phyloP scores from a whole-genome alignment of 2,329 filamentous ascomycete genomes.

The Diplodia seriata region DNA sequence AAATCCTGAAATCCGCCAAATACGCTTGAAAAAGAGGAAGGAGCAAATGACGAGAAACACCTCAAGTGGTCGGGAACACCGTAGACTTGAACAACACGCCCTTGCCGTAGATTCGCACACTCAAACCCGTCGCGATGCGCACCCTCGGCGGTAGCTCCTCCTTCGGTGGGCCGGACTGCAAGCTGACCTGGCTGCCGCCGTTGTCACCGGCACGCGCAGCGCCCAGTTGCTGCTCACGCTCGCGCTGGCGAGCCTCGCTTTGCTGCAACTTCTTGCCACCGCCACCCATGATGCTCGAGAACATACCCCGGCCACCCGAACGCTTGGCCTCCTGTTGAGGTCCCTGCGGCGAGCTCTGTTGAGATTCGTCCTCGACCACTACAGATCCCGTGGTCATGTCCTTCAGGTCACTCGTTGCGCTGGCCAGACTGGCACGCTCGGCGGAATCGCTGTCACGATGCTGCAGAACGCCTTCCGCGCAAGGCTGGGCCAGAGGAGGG shows the following conservation, averaged over 20 bases:
- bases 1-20: background rate
- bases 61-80: slow-evolving; percentile 42
- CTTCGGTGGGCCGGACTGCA: slow-evolving; percentile 35
- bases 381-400: background rate
- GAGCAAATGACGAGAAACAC: background rate
- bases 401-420: slow-evolving; percentile 16
- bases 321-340: slow-evolving; percentile 33
- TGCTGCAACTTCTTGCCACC: slow-evolving; percentile 29
- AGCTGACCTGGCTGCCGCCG: slow-evolving; percentile 30
- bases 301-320: slow-evolving; percentile 47
- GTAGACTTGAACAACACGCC: slow-evolving; percentile 58
- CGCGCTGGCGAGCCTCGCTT: slow-evolving; percentile 1
- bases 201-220: background rate
- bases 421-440: slow-evolving; percentile 21
- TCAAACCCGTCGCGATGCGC: slow-evolving; percentile 56
- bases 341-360: slow-evolving; percentile 32
- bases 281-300: slow-evolving; percentile 50
- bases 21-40: background rate
- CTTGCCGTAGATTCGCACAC: slow-evolving; percentile 57
- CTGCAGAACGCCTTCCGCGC: slow-evolving; percentile 40
- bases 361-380: slow-evolving; percentile 15
- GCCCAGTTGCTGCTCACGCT: slow-evolving; percentile 29
- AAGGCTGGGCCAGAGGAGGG: slow-evolving; percentile 54
- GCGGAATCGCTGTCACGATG: slow-evolving; percentile 15
- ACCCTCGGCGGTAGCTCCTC: slow-evolving; percentile 55